Evolutionary conservation across 2,329 filamentous ascomycete genomes (phyloP).

Genomic region (Cordyceps tenuipes): DNA sequence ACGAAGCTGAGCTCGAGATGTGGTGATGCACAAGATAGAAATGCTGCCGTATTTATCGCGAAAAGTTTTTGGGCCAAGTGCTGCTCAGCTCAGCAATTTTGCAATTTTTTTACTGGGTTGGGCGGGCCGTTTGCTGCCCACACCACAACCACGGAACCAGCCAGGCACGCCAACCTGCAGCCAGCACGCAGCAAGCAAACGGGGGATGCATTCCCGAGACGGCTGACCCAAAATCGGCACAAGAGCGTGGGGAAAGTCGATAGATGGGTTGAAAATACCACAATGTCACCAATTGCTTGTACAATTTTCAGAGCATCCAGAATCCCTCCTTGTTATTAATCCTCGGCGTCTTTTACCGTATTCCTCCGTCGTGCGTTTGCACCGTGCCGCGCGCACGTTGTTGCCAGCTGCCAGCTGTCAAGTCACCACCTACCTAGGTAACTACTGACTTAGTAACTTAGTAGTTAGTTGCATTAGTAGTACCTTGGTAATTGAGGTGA

Average conservation of each 20-base stretch:
- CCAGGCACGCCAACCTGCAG: background rate
- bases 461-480: too few relatives aligned
- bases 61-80: slow-evolving; percentile 13
- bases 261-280: background rate
- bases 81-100: slow-evolving; percentile 12
- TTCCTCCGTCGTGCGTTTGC: background rate
- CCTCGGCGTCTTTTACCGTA: background rate
- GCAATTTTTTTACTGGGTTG: slow-evolving; percentile 7
- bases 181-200: background rate
- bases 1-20: slow-evolving; percentile 3
- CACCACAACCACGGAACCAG: too few relatives aligned
- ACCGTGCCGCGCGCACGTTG: slow-evolving; percentile 2
- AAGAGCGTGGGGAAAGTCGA: background rate
- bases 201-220: background rate
- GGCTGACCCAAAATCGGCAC: background rate
- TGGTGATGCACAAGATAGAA: slow-evolving; percentile 13
- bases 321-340: background rate
- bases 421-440: background rate
- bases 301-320: too few relatives aligned
- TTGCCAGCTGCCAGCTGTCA: background rate
- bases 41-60: slow-evolving; percentile 11
- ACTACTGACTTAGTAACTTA: too few relatives aligned
- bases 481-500: too few relatives aligned
- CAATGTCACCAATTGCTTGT: background rate
- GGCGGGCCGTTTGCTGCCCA: slow-evolving; percentile 12